phyloP scores from a whole-genome alignment of 805 yeast species.

The Wickerhamomyces kurtzmanii region DNA sequence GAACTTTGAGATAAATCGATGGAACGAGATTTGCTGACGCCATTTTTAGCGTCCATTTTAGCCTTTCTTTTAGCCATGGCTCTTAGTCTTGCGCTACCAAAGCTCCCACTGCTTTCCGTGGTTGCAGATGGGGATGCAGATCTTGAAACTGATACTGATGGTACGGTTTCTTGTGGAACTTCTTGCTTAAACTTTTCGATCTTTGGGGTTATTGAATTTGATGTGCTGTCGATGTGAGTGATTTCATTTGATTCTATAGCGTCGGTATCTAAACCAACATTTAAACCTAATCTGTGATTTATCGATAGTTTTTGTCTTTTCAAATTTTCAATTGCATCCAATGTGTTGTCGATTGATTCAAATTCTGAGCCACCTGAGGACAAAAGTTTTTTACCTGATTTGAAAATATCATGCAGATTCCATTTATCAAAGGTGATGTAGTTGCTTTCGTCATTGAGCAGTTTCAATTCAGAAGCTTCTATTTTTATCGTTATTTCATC shows the following conservation, averaged over 20 bases:
- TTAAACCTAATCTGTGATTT: conserved; percentile 31
- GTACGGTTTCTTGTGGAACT: conserved; percentile 4
- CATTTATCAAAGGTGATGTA: conserved; percentile 40
- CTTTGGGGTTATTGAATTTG: conserved; percentile 5
- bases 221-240: conserved; percentile 6
- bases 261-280: conserved; percentile 19
- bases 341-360: conserved; percentile 13
- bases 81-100: conserved; percentile 66
- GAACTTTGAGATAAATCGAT: conserved; percentile 69
- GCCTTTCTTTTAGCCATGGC: conserved; percentile 94
- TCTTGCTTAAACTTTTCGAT: conserved; percentile 4
- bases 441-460: conserved; percentile 23
- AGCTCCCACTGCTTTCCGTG: conserved; percentile 17
- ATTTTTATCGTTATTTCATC: conserved; percentile 14
- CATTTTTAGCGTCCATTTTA: conserved; percentile 53
- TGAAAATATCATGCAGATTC: conserved; percentile 36
- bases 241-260: conserved; percentile 8
- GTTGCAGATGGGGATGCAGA: conserved; percentile 10
- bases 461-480: conserved; percentile 6
- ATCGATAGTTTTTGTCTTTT: conserved; percentile 39
- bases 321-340: conserved; percentile 33
- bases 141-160: conserved; percentile 7
- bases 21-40: conserved; percentile 32
- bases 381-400: conserved; percentile 36
- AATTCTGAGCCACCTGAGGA: too few species aligned